Evolutionary conservation across 1,284 basidiomycete genomes (phyloP).

Genomic region (Fomes fomentarius): DNA sequence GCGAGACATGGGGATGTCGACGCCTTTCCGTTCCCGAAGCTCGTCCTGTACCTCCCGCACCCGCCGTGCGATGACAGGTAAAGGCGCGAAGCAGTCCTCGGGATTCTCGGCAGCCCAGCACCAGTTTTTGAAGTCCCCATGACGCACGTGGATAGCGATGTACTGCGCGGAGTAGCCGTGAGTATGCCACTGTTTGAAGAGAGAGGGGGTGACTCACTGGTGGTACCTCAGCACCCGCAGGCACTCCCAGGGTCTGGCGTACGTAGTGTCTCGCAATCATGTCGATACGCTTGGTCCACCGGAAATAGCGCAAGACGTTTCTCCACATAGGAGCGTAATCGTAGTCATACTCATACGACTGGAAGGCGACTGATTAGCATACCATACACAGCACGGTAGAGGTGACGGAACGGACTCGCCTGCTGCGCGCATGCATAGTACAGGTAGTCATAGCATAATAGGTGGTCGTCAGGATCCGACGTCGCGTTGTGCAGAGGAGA

Average conservation of each 20-base stretch:
- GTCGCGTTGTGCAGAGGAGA: constrained; percentile 37
- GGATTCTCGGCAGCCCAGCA: constrained; percentile 49
- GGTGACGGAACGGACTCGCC: constrained; percentile 20
- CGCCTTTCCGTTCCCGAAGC: constrained; percentile 50
- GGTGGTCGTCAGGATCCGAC: constrained; percentile 52
- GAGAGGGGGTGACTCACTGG: constrained; percentile 41
- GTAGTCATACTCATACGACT: constrained; percentile 47
- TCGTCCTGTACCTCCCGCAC: constrained; percentile 66
- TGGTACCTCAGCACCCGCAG: constrained; percentile 41
- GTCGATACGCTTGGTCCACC: constrained; percentile 45
- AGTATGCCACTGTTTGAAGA: neutral
- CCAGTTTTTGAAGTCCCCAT: constrained; percentile 56
- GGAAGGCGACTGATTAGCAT: too few species aligned
- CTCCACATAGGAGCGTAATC: constrained; percentile 56
- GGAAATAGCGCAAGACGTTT: constrained; percentile 47
- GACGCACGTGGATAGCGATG: constrained; percentile 66
- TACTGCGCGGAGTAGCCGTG: constrained; percentile 40
- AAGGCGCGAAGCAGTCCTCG: constrained; percentile 63
- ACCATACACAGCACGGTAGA: neutral
- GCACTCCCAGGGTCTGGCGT: constrained; percentile 42
- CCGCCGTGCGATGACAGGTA: constrained; percentile 57
- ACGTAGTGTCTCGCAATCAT: constrained; percentile 44
- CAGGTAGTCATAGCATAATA: constrained; percentile 57
- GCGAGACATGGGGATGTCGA: constrained; percentile 47
- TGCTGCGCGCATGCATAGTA: constrained; percentile 48